A percentile compares a stretch with the other conserved stretches of the same genome.
phyloP scores from a whole-genome alignment of 2,329 filamentous ascomycete genomes.

The Aspergillus clavatus region DNA sequence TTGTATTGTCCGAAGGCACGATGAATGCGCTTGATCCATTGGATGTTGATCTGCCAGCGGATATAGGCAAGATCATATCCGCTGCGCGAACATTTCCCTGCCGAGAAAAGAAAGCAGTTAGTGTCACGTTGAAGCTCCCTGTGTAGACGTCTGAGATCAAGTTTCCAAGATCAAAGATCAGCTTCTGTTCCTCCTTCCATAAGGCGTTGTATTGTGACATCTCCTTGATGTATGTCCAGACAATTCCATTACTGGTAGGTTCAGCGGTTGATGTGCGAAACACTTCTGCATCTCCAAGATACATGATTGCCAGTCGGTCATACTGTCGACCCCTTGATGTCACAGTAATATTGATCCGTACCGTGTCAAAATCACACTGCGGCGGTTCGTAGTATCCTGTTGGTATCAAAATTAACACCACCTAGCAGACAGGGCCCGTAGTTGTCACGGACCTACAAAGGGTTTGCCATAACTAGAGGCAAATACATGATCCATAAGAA shows the following conservation, averaged over 20 bases:
- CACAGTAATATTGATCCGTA: conserved; percentile 71
- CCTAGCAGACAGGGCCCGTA: neutral
- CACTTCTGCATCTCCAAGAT: conserved; percentile 71
- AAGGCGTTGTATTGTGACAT: conserved; percentile 66
- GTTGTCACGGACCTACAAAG: conserved; percentile 59
- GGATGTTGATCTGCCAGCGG: conserved; percentile 25
- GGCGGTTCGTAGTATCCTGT: conserved; percentile 61
- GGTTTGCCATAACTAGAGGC: conserved; percentile 68
- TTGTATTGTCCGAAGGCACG: conserved; percentile 59
- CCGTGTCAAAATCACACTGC: conserved; percentile 64
- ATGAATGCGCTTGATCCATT: conserved; percentile 62
- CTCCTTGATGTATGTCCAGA: conserved; percentile 74
- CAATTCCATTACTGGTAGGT: conserved; percentile 64
- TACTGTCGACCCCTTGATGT: conserved; percentile 67
- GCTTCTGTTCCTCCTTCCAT: conserved; percentile 63
- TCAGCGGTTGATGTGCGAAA: conserved; percentile 80
- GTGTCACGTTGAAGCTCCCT: conserved; percentile 65
- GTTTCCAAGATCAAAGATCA: conserved; percentile 78
- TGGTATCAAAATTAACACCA: neutral
- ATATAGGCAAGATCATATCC: conserved; percentile 63
- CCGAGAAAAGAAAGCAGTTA: conserved; percentile 68
- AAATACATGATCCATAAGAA: conserved; percentile 69
- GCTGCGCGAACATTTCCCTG: conserved; percentile 44
- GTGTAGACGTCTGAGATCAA: conserved; percentile 67
- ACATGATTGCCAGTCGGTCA: conserved; percentile 72